These are phyloP conservation scores for Remersonia thermophila DNA, from an alignment of 2,329 filamentous ascomycete genomes.

Conservation along the genomic window DNA sequence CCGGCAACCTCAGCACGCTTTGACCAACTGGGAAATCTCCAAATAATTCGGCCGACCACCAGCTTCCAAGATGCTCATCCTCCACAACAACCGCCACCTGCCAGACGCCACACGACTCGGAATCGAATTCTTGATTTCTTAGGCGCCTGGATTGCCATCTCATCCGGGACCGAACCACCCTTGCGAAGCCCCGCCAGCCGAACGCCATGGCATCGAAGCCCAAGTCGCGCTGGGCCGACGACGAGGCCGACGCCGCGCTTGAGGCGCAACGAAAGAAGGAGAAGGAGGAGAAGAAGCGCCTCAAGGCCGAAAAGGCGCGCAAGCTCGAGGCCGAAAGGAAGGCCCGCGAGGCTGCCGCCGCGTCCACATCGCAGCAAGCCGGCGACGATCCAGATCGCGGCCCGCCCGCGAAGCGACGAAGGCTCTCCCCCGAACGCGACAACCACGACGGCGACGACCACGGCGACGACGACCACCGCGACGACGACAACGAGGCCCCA, in stretches of 20 bases:
- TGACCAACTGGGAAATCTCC: constrained; percentile 16
- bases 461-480: constrained; percentile 15
- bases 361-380: constrained; percentile 14
- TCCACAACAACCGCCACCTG: too few relatives aligned
- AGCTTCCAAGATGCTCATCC: too few relatives aligned
- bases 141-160: too few relatives aligned
- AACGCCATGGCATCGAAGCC: constrained; percentile 45
- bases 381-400: constrained; percentile 21
- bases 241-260: constrained; percentile 65
- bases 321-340: constrained; percentile 42
- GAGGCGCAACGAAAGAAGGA: constrained; percentile 63
- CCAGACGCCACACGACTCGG: too few relatives aligned
- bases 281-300: constrained; percentile 79
- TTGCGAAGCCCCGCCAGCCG: too few relatives aligned
- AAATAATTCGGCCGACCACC: constrained; percentile 6
- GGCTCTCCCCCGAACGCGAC: constrained; percentile 35
- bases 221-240: constrained; percentile 79
- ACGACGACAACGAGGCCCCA: too few relatives aligned
- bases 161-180: too few relatives aligned
- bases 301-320: constrained; percentile 68
- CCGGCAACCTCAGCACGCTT: too few relatives aligned
- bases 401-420: constrained; percentile 50
- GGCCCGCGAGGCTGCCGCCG: constrained; percentile 24
- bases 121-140: too few relatives aligned
- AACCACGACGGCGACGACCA: constrained; percentile 7